A percentile compares a stretch with the other conserved stretches of the same genome.
These are phyloP conservation scores for Neopestalotiopsis rosae DNA, from an alignment of 2,329 filamentous ascomycete species.

Conservation along the genomic window DNA sequence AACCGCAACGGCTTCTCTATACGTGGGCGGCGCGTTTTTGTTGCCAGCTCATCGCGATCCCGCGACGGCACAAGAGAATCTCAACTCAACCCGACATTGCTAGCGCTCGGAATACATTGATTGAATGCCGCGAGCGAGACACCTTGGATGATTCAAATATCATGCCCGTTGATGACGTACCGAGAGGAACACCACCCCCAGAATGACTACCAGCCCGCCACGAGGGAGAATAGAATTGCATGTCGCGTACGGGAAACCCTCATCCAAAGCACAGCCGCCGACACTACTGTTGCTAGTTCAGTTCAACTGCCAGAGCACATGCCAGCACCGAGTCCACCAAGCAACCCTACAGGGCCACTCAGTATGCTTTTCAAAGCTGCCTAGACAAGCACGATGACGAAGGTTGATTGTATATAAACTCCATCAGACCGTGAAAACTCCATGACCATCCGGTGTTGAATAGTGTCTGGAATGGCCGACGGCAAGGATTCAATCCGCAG, in stretches of 20 bases:
- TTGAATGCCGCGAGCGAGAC: no score
- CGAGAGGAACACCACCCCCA: not conserved
- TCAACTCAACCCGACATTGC: not conserved
- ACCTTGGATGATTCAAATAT: not conserved
- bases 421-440: not conserved
- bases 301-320: not conserved
- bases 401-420: not conserved
- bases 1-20: not conserved
- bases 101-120: no score
- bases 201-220: not conserved
- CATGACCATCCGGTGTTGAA: not conserved
- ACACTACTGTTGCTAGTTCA: not conserved
- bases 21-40: not conserved
- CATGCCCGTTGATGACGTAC: not conserved
- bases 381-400: not conserved
- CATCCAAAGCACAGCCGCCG: not conserved
- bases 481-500: not conserved
- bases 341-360: not conserved
- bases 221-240: not conserved
- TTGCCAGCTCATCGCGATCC: slow-evolving; percentile 8
- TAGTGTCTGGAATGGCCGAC: not conserved
- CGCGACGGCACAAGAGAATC: not conserved
- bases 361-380: not conserved
- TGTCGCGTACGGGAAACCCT: not conserved
- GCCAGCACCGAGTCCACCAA: not conserved